A percentile compares a stretch with the other conserved stretches of the same genome.
Evolutionary conservation across 108 stramenopile species (phyloP).

Genomic region (Phaeodactylum tricornutum): DNA sequence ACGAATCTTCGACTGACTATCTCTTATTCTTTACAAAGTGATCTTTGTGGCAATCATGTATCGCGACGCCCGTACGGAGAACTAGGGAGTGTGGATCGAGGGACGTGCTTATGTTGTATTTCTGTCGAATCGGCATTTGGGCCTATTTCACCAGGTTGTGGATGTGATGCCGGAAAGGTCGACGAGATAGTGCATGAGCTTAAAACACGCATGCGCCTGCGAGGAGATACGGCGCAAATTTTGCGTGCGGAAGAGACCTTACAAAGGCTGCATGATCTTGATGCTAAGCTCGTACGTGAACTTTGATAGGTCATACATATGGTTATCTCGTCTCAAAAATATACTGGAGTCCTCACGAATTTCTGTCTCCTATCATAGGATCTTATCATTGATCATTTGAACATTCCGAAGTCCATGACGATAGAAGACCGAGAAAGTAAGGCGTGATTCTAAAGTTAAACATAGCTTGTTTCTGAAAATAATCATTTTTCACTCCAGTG

Average conservation of each 20-base stretch:
- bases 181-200: constrained; percentile 27
- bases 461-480: no score
- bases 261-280: background rate
- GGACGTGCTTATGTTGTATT: constrained; percentile 19
- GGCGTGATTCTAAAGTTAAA: background rate
- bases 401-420: background rate
- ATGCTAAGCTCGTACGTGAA: constrained; percentile 5
- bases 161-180: constrained; percentile 20
- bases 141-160: constrained; percentile 19
- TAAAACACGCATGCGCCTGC: constrained; percentile 18
- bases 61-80: constrained; percentile 24
- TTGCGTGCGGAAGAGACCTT: constrained; percentile 20
- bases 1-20: background rate
- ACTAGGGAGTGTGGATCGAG: constrained; percentile 14
- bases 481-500: no score
- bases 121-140: constrained; percentile 12
- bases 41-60: constrained; percentile 1
- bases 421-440: background rate
- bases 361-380: no score
- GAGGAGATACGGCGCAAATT: constrained; percentile 27
- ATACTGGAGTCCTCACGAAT: no score
- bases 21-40: background rate
- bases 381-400: background rate
- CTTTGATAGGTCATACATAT: no score
- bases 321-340: no score